Evolutionary conservation across 345 rosid species (phyloP).

Genomic region (Hypericum perforatum): DNA sequence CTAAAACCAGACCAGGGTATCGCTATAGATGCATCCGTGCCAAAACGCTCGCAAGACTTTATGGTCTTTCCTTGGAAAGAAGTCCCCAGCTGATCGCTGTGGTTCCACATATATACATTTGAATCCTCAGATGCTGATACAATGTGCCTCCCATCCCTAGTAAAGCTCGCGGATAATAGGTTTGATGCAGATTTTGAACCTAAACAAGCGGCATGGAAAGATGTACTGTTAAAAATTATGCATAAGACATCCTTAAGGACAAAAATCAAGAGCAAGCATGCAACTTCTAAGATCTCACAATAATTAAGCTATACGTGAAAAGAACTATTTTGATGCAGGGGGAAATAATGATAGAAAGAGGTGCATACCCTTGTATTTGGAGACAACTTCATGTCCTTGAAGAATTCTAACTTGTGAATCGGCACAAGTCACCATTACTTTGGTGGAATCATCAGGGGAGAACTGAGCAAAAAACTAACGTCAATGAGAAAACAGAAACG

Average conservation of each 20-base stretch:
- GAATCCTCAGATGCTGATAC: slow-evolving; percentile 79
- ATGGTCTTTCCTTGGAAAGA: slow-evolving; percentile 31
- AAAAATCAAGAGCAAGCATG: neutral
- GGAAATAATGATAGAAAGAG: neutral
- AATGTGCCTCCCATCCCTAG: slow-evolving; percentile 70
- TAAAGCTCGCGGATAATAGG: slow-evolving; percentile 56
- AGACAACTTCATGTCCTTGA: slow-evolving; percentile 54
- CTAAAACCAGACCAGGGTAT: slow-evolving; percentile 73
- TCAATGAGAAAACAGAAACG: neutral
- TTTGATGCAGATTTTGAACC: slow-evolving; percentile 50
- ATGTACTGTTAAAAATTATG: slow-evolving; percentile 6
- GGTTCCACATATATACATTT: slow-evolving; percentile 69
- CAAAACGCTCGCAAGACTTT: slow-evolving; percentile 64
- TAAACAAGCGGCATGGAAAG: slow-evolving; percentile 11
- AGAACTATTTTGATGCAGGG: neutral
- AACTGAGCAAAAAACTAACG: slow-evolving; percentile 31
- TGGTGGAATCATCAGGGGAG: slow-evolving; percentile 54
- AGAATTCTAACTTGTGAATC: slow-evolving; percentile 85
- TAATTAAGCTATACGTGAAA: neutral
- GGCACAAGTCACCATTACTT: slow-evolving; percentile 75
- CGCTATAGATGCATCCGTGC: slow-evolving; percentile 64
- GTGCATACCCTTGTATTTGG: slow-evolving; percentile 61
- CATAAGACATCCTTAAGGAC: neutral
- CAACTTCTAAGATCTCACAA: too few relatives aligned
- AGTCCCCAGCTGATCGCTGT: slow-evolving; percentile 24